Conservation (phyloP, 148 eudicot species). For the Diospyros kaki region DNA sequence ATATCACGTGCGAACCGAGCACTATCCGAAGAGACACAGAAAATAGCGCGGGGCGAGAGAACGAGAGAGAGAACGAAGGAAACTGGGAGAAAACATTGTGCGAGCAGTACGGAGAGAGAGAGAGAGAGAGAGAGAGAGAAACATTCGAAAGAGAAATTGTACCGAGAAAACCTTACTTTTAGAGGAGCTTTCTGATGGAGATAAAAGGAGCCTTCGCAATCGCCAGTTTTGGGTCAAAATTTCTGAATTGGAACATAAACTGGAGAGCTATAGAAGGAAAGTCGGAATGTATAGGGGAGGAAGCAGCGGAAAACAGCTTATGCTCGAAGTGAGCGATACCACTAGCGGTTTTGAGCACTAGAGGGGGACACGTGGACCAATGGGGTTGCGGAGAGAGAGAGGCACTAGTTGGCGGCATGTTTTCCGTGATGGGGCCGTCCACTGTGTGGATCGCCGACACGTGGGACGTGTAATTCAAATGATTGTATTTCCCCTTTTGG, state of each 20-base stretch:
- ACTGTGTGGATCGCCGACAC: slow-evolving; percentile 22
- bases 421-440: neutral
- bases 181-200: slow-evolving; percentile 11
- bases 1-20: neutral
- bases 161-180: neutral
- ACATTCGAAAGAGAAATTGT: too few relatives aligned
- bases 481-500: slow-evolving; percentile 4
- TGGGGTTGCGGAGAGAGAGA: neutral
- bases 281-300: slow-evolving; percentile 6
- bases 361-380: neutral
- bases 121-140: neutral
- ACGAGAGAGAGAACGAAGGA: neutral
- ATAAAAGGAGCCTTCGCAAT: slow-evolving; percentile 12
- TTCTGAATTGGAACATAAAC: neutral
- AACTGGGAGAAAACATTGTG: neutral
- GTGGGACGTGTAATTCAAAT: neutral
- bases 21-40: neutral
- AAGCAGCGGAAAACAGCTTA: neutral
- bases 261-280: slow-evolving; percentile 19
- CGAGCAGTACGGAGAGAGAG: neutral
- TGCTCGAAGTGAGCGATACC: neutral
- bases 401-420: neutral
- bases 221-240: slow-evolving; percentile 9
- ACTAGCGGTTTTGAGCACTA: neutral
- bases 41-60: slow-evolving; percentile 4